Evolutionary conservation across 495 filamentous ascomycete species (phyloP), one percentile per base, ranked within the genome.

Genomic region (Durotheca rogersii): DNA sequence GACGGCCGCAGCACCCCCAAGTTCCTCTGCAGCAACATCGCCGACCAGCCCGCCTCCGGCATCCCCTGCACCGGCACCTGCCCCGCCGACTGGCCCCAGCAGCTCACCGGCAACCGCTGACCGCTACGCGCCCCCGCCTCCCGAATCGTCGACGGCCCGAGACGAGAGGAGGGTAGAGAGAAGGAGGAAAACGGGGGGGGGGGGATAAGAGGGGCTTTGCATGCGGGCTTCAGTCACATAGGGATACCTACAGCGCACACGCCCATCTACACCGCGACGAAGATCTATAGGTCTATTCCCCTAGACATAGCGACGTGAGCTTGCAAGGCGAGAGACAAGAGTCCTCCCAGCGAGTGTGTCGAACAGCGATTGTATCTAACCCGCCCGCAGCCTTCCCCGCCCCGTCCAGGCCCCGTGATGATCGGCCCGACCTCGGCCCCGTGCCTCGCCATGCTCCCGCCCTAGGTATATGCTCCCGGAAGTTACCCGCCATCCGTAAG

Each of bases 11-110:
- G 67, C 1, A 62, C 61, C 1, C 67, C 67, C 25, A 73, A 77
- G 61, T 67, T 67, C 19, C 58, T 78, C 35, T 75, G 72, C 53
- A 69, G 67, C 16, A 72, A 74, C 39, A 74, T 76, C 49, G 49
- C 54, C 38, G 69, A 72, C 58, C 67, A 72, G 53, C 63, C 68
- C 15, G 38, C 14, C 10, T 53, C 51, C 17, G 68, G 71, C 1
- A 51, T 70, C 53, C 42, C 53, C 34, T 77, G 71, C 48, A 74
- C 69, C 35, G 71, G 71, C 27, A 66, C 67, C 1, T 75, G 72
- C 47, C 73, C 68, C 11, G 69, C 64, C 6, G 60, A 58, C 16
- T 71, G 67, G 65, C 68, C 68, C 27, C 72, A 76, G 62, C 69
- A 76, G 61, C 33, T 76, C 55, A 67, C 32, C 34, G 73, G 73